These are phyloP conservation scores for Rubroboletus pulcherrimus DNA, from an alignment of 768 basidiomycete species.

Conservation along the genomic window DNA sequence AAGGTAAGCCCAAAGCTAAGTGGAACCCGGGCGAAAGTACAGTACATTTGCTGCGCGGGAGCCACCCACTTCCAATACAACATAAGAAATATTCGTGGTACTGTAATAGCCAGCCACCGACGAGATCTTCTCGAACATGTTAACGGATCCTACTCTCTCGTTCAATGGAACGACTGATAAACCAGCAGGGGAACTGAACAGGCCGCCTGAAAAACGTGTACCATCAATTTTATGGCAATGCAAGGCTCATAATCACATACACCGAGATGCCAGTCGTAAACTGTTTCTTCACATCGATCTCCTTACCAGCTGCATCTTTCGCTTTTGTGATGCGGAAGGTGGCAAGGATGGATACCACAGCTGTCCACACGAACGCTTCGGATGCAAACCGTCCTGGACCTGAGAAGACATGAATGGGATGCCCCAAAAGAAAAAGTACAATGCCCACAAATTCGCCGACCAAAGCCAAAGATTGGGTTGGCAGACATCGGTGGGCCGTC, in stretches of 20 bases:
- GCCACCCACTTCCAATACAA: too few relatives aligned
- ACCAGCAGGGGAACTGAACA: constrained; percentile 18
- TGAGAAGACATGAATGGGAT: not conserved
- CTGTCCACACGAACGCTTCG: constrained; percentile 20
- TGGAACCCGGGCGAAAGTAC: too few relatives aligned
- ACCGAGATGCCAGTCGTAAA: constrained; percentile 22
- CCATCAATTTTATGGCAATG: not conserved
- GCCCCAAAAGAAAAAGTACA: too few relatives aligned
- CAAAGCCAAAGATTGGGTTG: constrained; percentile 24
- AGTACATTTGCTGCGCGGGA: too few relatives aligned
- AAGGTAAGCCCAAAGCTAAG: too few relatives aligned
- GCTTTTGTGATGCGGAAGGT: constrained; percentile 20
- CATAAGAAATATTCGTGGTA: too few relatives aligned
- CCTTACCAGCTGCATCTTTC: constrained; percentile 16
- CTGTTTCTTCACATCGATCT: constrained; percentile 16
- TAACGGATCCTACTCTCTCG: constrained; percentile 2
- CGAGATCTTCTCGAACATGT: not conserved
- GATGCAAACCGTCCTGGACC: constrained; percentile 21
- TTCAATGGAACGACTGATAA: constrained; percentile 14
- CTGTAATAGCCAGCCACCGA: too few relatives aligned
- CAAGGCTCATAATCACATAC: constrained; percentile 3
- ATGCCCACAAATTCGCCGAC: constrained; percentile 23
- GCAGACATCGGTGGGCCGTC: constrained; percentile 6
- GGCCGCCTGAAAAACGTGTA: constrained; percentile 11
- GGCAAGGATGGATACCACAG: constrained; percentile 22